These are phyloP conservation scores for Penicillium glabrum DNA, from an alignment of 2,329 filamentous ascomycete genomes.

Conservation along the genomic window DNA sequence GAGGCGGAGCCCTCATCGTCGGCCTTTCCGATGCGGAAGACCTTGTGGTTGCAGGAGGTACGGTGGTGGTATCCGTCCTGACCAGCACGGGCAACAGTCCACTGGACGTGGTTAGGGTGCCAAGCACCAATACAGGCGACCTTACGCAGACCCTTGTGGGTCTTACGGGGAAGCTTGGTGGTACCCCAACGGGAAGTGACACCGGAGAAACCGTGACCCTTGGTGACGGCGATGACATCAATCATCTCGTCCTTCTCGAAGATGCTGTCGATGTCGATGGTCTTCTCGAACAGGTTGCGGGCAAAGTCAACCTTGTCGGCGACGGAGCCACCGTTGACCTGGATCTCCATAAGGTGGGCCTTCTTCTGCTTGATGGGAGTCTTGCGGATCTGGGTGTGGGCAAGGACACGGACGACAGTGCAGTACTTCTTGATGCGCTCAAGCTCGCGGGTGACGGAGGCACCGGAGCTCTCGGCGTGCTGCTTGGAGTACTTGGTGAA, in stretches of 20 bases:
- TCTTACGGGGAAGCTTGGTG: conserved; percentile 99
- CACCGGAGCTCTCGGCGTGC: conserved; percentile 90
- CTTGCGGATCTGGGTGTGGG: conserved; percentile 99
- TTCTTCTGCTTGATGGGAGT: conserved; percentile 99
- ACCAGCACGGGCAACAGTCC: conserved; percentile 99
- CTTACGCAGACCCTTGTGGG: conserved; percentile 99
- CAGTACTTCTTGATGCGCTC: conserved; percentile 99
- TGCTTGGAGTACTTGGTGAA: conserved; percentile 99
- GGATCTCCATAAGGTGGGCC: conserved; percentile 99
- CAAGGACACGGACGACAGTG: conserved; percentile 97
- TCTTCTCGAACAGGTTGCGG: conserved; percentile 98
- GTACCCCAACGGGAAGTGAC: conserved; percentile 98
- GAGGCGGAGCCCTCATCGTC: conserved; percentile 87
- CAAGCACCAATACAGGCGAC: conserved; percentile 99
- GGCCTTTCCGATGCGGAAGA: conserved; percentile 97
- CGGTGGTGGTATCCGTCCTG: conserved; percentile 99
- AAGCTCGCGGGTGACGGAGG: conserved; percentile 92
- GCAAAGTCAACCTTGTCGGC: conserved; percentile 97
- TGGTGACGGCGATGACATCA: conserved; percentile 98
- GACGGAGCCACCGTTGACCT: conserved; percentile 96
- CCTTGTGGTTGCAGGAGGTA: conserved; percentile 99
- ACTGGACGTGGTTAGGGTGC: conserved; percentile 99
- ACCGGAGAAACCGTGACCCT: conserved; percentile 98
- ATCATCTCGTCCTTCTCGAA: conserved; percentile 99
- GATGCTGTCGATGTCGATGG: conserved; percentile 85